A percentile compares a stretch with the other conserved stretches of the same genome.
These are phyloP conservation scores for Kockovaella imperatae DNA, from an alignment of 768 basidiomycete genomes.

Conservation along the genomic window DNA sequence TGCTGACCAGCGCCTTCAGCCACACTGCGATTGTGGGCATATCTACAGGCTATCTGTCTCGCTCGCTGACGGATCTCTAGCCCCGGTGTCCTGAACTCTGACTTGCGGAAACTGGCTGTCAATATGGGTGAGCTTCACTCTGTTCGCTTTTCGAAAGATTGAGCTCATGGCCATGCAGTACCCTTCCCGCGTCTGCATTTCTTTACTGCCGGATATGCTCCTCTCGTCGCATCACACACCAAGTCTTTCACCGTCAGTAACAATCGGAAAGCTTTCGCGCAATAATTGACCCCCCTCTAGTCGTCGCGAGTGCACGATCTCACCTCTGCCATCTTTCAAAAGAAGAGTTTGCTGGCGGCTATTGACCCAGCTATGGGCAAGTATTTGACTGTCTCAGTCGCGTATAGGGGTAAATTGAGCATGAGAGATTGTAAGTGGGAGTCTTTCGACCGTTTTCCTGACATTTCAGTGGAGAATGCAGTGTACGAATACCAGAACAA, in stretches of 20 bases:
- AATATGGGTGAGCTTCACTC: slow-evolving; percentile 34
- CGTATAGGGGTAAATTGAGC: slow-evolving; percentile 37
- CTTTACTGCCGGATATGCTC: slow-evolving; percentile 83
- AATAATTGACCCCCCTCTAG: slow-evolving; percentile 2
- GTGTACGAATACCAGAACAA: slow-evolving; percentile 34
- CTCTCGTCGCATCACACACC: slow-evolving; percentile 40
- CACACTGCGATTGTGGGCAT: slow-evolving; percentile 33
- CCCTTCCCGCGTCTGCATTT: slow-evolving; percentile 99
- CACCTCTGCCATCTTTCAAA: slow-evolving; percentile 32
- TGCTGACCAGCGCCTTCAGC: slow-evolving; percentile 11
- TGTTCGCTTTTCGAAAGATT: not conserved
- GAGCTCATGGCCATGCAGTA: slow-evolving; percentile 50
- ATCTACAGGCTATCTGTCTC: not conserved
- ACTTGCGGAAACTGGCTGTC: slow-evolving; percentile 44
- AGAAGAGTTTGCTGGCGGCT: slow-evolving; percentile 30
- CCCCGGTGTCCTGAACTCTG: slow-evolving; percentile 44
- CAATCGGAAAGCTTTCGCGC: not conserved
- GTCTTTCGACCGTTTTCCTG: slow-evolving; percentile 1
- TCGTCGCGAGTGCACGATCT: slow-evolving; percentile 30
- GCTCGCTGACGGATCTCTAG: slow-evolving; percentile 9
- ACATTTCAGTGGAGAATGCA: slow-evolving; percentile 21
- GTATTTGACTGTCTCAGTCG: slow-evolving; percentile 39
- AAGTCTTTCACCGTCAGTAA: slow-evolving; percentile 26
- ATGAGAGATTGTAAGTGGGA: slow-evolving; percentile 33
- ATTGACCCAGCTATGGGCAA: slow-evolving; percentile 39